Evolutionary conservation across 495 filamentous ascomycete genomes (phyloP).

Genomic region (Delitschia confertaspora): DNA sequence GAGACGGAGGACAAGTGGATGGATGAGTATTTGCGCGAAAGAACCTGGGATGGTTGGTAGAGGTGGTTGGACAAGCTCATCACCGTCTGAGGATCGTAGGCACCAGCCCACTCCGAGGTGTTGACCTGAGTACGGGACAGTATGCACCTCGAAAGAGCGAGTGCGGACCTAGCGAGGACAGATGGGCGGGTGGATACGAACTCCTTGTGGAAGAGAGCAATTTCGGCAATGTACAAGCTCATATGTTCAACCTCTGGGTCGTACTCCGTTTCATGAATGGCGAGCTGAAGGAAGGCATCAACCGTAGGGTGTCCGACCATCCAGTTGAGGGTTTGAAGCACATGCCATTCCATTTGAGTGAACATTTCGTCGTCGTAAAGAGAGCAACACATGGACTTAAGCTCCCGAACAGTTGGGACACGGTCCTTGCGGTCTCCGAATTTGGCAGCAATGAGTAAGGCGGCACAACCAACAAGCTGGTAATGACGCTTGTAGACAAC

Average conservation of each 20-base stretch:
- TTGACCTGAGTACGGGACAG: conserved; percentile 67
- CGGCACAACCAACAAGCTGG: conserved; percentile 92
- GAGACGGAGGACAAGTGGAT: conserved; percentile 75
- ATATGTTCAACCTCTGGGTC: conserved; percentile 89
- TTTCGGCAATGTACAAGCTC: conserved; percentile 87
- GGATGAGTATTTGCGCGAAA: conserved; percentile 81
- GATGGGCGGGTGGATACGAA: conserved; percentile 87
- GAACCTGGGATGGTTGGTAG: conserved; percentile 74
- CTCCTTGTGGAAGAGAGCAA: conserved; percentile 89
- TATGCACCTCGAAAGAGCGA: conserved; percentile 81
- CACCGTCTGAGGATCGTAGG: conserved; percentile 72
- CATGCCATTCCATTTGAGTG: conserved; percentile 99
- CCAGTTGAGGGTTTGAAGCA: conserved; percentile 96
- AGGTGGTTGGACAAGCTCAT: conserved; percentile 76
- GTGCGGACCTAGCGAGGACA: conserved; percentile 76
- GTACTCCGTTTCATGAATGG: conserved; percentile 49
- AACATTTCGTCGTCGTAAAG: conserved; percentile 99
- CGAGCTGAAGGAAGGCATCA: conserved; percentile 79
- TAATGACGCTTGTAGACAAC: conserved; percentile 99
- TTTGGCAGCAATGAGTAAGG: conserved; percentile 93
- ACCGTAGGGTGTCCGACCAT: conserved; percentile 91
- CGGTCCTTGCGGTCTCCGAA: conserved; percentile 97
- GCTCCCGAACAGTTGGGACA: conserved; percentile 87
- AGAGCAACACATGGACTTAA: conserved; percentile 98
- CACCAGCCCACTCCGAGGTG: conserved; percentile 67